Conservation (phyloP, 148 eudicot genomes). For the Pouteria glomerata region DNA sequence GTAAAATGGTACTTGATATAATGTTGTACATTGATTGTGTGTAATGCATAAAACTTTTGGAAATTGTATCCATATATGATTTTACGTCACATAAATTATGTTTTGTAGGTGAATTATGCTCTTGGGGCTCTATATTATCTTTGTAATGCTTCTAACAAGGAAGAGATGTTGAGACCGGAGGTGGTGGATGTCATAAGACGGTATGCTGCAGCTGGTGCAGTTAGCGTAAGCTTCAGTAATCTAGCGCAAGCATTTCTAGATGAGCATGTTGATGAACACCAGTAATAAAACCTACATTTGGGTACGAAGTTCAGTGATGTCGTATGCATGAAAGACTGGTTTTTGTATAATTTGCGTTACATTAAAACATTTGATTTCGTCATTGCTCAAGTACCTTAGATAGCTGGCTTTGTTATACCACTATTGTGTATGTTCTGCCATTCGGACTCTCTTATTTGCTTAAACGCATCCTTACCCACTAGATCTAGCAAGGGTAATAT, state of each 20-base stretch:
- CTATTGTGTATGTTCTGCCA: too few relatives aligned
- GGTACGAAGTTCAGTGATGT: not conserved
- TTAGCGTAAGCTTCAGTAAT: constrained; percentile 23
- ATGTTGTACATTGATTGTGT: not conserved
- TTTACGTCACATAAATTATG: not conserved
- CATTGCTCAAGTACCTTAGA: too few relatives aligned
- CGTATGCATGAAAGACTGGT: not conserved
- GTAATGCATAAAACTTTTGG: not conserved
- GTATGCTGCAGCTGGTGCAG: constrained; percentile 23
- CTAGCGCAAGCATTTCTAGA: constrained; percentile 27
- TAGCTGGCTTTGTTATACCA: too few relatives aligned
- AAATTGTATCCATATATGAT: not conserved
- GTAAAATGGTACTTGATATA: too few relatives aligned
- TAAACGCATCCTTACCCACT: too few relatives aligned
- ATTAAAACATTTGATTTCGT: not conserved
- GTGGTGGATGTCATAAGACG: constrained; percentile 26
- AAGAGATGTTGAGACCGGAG: constrained; percentile 21
- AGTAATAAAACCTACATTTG: not conserved
- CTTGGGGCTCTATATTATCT: constrained; percentile 28
- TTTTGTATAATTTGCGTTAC: not conserved
- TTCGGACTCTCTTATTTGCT: too few relatives aligned
- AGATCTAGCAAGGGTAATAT: too few relatives aligned
- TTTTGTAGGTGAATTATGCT: constrained; percentile 21
- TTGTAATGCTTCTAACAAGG: constrained; percentile 22
- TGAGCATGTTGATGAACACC: constrained; percentile 10